Evolutionary conservation across 257 asterid genomes (phyloP).

Genomic region (Fraxinus quadrangulata): DNA sequence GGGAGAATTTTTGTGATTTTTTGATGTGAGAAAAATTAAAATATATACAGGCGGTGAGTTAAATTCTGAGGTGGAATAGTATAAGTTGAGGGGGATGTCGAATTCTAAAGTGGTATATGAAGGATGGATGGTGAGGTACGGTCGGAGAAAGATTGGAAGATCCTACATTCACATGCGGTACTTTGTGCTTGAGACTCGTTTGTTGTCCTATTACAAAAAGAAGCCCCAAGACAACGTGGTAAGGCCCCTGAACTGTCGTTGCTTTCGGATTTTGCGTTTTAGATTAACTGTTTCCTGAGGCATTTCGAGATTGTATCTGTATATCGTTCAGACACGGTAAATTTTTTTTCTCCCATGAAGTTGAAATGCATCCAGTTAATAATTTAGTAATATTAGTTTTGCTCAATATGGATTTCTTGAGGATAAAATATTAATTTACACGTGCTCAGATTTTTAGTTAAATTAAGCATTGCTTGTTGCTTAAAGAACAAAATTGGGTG

Average conservation of each 20-base stretch:
- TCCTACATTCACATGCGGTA: conserved; percentile 87
- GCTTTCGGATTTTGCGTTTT: neutral
- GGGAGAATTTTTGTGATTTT: neutral
- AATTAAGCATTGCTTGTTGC: conserved; percentile 1
- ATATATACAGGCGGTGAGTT: conserved; percentile 10
- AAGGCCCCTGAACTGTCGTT: conserved; percentile 20
- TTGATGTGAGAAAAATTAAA: neutral
- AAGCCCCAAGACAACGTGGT: conserved; percentile 83
- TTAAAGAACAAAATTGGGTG: conserved; percentile 4
- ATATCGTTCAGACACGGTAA: neutral
- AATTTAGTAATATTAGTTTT: conserved; percentile 4
- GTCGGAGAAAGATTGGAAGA: conserved; percentile 85
- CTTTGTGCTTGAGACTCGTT: conserved; percentile 75
- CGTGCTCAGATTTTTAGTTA: neutral
- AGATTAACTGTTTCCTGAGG: conserved; percentile 7
- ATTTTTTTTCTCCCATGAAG: conserved; percentile 2
- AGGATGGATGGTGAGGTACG: conserved; percentile 98
- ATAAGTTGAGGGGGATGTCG: conserved; percentile 48
- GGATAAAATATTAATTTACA: neutral
- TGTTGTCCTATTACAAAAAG: conserved; percentile 85
- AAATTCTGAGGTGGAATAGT: conserved; percentile 16
- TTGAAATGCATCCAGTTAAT: neutral
- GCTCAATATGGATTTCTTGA: neutral
- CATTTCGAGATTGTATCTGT: neutral
- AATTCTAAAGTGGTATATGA: conserved; percentile 82